Evolutionary conservation across 768 basidiomycete genomes (phyloP).

Genomic region (Rickenella mellea): DNA sequence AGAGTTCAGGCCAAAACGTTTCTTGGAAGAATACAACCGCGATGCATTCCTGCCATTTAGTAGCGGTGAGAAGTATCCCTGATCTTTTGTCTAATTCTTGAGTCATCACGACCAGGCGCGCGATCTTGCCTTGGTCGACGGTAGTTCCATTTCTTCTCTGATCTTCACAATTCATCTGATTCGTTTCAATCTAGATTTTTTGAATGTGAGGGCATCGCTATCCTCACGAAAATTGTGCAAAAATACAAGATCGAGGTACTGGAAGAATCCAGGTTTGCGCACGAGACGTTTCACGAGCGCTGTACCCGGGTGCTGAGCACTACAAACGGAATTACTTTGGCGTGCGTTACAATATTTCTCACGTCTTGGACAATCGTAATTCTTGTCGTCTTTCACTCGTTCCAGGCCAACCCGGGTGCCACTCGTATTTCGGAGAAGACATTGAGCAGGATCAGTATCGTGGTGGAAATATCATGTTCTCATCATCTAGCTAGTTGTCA

Average conservation of each 20-base stretch:
- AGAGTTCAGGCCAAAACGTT: slow-evolving; percentile 31
- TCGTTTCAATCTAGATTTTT: slow-evolving; percentile 19
- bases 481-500: no score
- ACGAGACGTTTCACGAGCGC: slow-evolving; percentile 36
- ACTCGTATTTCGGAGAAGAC: slow-evolving; percentile 11
- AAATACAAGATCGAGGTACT: slow-evolving; percentile 38
- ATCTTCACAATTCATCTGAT: slow-evolving; percentile 19
- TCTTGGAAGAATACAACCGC: slow-evolving; percentile 41
- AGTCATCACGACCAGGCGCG: slow-evolving; percentile 18
- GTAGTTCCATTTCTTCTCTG: slow-evolving; percentile 20
- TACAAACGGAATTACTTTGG: slow-evolving; percentile 29
- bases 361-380: background rate
- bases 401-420: slow-evolving; percentile 9
- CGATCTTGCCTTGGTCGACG: slow-evolving; percentile 37
- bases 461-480: no score
- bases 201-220: slow-evolving; percentile 43
- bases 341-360: slow-evolving; percentile 23
- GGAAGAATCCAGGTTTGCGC: slow-evolving; percentile 38
- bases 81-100: background rate
- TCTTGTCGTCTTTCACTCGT: no score
- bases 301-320: slow-evolving; percentile 30
- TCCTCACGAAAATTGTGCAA: slow-evolving; percentile 37
- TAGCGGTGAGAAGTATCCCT: slow-evolving; percentile 20
- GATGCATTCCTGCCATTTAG: slow-evolving; percentile 50
- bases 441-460: no score